Base-by-base conservation (phyloP, 495 filamentous ascomycete genomes). In the Penicillium cinerascens region DNA sequence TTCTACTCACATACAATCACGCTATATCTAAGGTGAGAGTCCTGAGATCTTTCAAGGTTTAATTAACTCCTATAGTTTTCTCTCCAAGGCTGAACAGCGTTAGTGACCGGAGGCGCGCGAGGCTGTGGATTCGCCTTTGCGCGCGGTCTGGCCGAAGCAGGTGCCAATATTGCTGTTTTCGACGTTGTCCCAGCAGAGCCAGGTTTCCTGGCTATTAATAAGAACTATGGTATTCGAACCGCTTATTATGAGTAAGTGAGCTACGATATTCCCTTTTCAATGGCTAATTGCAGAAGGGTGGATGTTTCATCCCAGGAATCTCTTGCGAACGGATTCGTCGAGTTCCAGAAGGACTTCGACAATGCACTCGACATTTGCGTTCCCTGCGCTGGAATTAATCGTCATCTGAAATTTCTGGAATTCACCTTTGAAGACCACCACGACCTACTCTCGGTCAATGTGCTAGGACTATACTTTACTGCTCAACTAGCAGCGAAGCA, bases 121-220 rank as follows among this genome's bases (percentile, higher is more conserved):
- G 91, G 90, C 26, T 91, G 92, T 45, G 91, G 91, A 0, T 79
- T 87, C 55, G 80, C 87, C 5, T 89, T 92, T 64, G 87, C 86
- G 13, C 61, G 90, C 29, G 88, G 83, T 2, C 73, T 95, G 2
- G 91, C 91, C 36, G 89, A 93, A 74, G 88, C 86, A 48, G 90
- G 91, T 15, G 90, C 91, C 41, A 83, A 95, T 62, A 78, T 93
- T 33, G 73, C 92, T 22, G 77, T 95, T 38, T 79, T 93, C 35
- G 75, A 78, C 45, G 49, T 77, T 4, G 68, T 75, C 58, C 51
- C 59, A 33, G 68, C 59, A 1, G 64, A 55, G 2, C 42, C 42
- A 6, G 51, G 25, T 21, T 76, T 76, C 50, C 25, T 56, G 44
- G 52, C 49, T 5, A 70, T 77, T 20, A 55, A 61, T 11, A 65